Percentiles rank a stretch among this genome's conserved stretches.
These are phyloP conservation scores for Epichloe sp. DNA, from an alignment of 2,329 filamentous ascomycete genomes.

Conservation along the genomic window DNA sequence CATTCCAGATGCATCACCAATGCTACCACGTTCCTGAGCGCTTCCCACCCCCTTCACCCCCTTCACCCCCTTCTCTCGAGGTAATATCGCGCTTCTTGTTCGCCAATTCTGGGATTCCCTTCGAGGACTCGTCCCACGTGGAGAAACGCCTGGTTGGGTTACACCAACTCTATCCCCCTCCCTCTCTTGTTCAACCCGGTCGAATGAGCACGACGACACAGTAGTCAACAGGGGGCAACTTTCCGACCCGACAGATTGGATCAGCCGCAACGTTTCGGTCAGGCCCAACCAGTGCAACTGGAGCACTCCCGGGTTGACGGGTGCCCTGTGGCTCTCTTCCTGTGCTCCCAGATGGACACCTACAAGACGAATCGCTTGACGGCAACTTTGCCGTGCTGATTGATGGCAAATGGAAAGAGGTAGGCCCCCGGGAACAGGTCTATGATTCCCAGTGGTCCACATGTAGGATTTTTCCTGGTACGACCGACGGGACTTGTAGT, in stretches of 20 bases:
- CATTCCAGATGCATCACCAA: neutral
- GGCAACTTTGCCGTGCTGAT: neutral
- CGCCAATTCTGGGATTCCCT: neutral
- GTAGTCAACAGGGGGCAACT: neutral
- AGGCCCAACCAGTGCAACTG: constrained; percentile 3
- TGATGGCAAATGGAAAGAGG: neutral
- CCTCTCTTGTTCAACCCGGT: neutral
- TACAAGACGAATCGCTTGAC: neutral
- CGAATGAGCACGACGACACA: constrained; percentile 1
- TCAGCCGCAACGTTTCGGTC: constrained; percentile 6
- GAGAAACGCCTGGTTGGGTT: constrained; percentile 5
- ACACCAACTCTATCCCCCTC: constrained; percentile 1
- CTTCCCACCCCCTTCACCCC: neutral
- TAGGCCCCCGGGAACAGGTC: neutral
- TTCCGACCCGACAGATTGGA: constrained; percentile 7
- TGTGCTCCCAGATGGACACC: neutral
- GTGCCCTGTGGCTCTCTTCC: neutral
- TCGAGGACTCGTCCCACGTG: constrained; percentile 3
- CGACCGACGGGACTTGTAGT: neutral
- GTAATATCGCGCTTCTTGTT: neutral
- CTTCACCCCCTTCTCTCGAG: neutral
- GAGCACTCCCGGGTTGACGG: neutral
- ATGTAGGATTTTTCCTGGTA: neutral
- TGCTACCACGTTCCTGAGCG: neutral
- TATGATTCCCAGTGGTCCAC: neutral